Evolutionary conservation across 176 grass and related monocot genomes (phyloP).

Genomic region (Oryza longistaminata): DNA sequence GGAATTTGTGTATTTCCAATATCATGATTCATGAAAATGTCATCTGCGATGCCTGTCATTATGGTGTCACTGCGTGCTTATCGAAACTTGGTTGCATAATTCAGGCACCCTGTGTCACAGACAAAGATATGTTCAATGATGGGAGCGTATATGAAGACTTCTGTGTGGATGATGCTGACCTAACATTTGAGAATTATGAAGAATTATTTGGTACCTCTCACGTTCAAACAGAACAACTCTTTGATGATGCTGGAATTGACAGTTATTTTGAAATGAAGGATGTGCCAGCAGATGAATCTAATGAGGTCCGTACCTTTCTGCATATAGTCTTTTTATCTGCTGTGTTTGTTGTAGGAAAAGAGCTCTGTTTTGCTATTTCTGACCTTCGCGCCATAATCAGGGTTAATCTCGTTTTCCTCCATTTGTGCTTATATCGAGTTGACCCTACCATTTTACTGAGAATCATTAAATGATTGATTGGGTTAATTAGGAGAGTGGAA

Average conservation of each 20-base stretch:
- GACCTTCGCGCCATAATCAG: background rate
- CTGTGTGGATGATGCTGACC: slow-evolving; percentile 60
- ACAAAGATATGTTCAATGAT: slow-evolving; percentile 65
- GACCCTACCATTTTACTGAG: background rate
- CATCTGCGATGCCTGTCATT: background rate
- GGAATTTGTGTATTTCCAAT: background rate
- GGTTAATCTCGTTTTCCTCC: background rate
- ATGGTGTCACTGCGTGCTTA: slow-evolving; percentile 34
- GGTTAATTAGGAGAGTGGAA: slow-evolving; percentile 3
- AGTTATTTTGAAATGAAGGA: slow-evolving; percentile 78
- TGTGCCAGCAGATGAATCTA: slow-evolving; percentile 48
- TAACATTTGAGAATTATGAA: slow-evolving; percentile 93
- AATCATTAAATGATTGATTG: background rate
- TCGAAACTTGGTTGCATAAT: slow-evolving; percentile 8
- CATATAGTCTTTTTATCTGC: background rate
- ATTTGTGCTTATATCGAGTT: background rate
- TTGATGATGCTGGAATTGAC: slow-evolving; percentile 91
- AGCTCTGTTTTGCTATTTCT: background rate
- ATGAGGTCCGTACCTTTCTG: slow-evolving; percentile 39
- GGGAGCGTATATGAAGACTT: slow-evolving; percentile 73
- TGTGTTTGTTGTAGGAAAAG: slow-evolving; percentile 19
- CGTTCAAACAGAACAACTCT: slow-evolving; percentile 67
- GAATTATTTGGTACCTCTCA: slow-evolving; percentile 82
- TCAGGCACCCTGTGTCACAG: slow-evolving; percentile 42
- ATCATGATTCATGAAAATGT: background rate